Evolutionary conservation across 139 green algal species (phyloP), one percentile per base, ranked within the genome.

Genomic region (Klebsormidium nitens): DNA sequence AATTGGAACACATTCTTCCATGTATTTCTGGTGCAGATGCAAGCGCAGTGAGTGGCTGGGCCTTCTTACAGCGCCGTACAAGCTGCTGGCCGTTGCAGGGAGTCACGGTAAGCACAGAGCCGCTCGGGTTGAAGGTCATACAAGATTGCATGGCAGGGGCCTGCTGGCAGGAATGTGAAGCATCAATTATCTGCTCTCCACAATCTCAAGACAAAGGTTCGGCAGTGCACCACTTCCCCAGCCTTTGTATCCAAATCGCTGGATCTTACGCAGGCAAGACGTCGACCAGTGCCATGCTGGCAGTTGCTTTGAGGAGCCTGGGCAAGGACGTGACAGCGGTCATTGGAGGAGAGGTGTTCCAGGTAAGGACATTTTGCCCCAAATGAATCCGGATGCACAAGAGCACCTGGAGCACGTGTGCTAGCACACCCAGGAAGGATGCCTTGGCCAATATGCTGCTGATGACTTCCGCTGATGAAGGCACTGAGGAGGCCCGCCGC

Each of bases 201-300:
- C n/a, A n/a, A n/a, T 55, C 19, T 23, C 46, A n/a, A n/a, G 46
- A 55, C 23, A n/a, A 55, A 23, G 19, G 46, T 55, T 55, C 19
- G 23, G 46, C 46, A 40, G 36, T 61, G 52, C 52, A 40, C 31
- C 31, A 36, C 36, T 61, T 32, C 36, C 6, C 36, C 6, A 31
- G 37, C 46, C 46, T 55, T 55, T 55, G 46, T 23, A 55, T 23
- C 23, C 46, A 19, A 55, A n/a, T 55, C 23, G 23, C 46, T 55
- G 23, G 23, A 55, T n/a, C 23, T 11, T 62, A 19, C 14, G 34
- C 59, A 77, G 69, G 74, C 36, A 81, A 81, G 64, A 81, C 38
- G 5, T 80, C 74, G 26, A 81, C 74, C 4, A 60, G 74, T 17
- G 59, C 74, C 0, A 82, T 81, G 74, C 52, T 81, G 1, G 39